Percentiles rank a stretch among this genome's conserved stretches.
These are phyloP conservation scores for Solanum chiquidenum DNA, from an alignment of 257 asterid genomes.

Conservation along the genomic window DNA sequence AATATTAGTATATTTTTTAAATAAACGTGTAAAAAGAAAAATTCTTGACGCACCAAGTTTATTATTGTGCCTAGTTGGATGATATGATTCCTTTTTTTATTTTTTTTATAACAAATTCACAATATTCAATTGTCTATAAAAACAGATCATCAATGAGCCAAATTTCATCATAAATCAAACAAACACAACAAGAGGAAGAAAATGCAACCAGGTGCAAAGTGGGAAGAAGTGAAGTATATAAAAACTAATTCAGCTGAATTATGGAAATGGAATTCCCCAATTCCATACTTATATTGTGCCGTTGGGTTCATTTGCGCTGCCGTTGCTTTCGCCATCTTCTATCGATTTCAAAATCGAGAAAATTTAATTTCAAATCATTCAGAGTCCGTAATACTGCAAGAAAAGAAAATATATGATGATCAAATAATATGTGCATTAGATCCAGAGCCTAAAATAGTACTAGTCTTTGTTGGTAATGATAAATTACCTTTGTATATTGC, in stretches of 20 bases:
- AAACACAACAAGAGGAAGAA: background rate
- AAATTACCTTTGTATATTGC: background rate
- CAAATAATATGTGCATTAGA: background rate
- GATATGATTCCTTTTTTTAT: background rate
- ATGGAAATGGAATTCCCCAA: background rate
- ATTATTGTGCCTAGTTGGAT: background rate
- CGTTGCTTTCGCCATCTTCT: background rate
- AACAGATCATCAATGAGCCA: background rate
- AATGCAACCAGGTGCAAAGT: background rate
- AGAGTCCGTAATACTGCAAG: background rate
- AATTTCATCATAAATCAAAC: background rate
- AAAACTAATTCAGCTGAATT: background rate
- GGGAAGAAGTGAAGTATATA: background rate
- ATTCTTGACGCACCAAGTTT: background rate
- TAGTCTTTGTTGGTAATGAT: background rate
- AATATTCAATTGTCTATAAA: background rate
- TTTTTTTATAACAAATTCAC: background rate
- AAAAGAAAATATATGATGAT: background rate
- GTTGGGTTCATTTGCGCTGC: background rate
- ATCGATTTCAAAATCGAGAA: background rate
- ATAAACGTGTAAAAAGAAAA: background rate
- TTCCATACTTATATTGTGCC: background rate
- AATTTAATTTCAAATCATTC: background rate
- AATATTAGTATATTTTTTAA: background rate
- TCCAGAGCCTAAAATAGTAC: background rate